Percentiles rank a stretch among this genome's conserved stretches.
Evolutionary conservation across 257 asterid genomes (phyloP).

Genomic region (Thymus quinquecostatus): DNA sequence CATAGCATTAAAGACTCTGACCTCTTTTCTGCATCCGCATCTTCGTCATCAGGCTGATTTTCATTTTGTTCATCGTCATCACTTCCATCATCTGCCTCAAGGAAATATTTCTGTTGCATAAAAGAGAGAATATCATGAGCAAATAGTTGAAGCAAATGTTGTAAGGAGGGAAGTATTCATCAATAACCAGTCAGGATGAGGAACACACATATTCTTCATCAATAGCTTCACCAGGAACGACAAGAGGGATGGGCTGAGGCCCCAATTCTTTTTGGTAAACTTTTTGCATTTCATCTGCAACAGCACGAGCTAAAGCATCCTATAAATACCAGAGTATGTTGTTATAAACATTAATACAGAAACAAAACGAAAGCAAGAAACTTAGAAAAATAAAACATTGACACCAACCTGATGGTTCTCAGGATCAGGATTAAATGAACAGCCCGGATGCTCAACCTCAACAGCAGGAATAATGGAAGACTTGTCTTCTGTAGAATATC

Average conservation of each 20-base stretch:
- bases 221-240: conserved; percentile 70
- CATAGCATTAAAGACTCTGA: conserved; percentile 27
- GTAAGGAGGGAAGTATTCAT: conserved; percentile 19
- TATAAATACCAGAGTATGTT: conserved; percentile 38
- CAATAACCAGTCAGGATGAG: conserved; percentile 21
- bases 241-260: conserved; percentile 81
- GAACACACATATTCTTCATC: conserved; percentile 77
- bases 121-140: conserved; percentile 16
- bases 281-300: conserved; percentile 97
- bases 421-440: conserved; percentile 88
- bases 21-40: conserved; percentile 68
- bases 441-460: conserved; percentile 90
- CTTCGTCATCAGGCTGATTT: conserved; percentile 46
- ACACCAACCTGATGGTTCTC: conserved; percentile 81
- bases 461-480: conserved; percentile 82
- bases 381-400: conserved; percentile 14
- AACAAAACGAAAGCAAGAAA: background rate
- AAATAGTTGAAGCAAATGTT: conserved; percentile 17
- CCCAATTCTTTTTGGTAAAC: conserved; percentile 74
- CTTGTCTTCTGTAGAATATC: conserved; percentile 59
- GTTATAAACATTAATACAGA: conserved; percentile 11
- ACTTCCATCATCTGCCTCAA: conserved; percentile 70
- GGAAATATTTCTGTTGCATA: conserved; percentile 68
- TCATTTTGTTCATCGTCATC: conserved; percentile 53
- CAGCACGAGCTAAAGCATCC: conserved; percentile 95